Evolutionary conservation across 2,329 filamentous ascomycete genomes (phyloP).

Genomic region (Escovopsis weberi): DNA sequence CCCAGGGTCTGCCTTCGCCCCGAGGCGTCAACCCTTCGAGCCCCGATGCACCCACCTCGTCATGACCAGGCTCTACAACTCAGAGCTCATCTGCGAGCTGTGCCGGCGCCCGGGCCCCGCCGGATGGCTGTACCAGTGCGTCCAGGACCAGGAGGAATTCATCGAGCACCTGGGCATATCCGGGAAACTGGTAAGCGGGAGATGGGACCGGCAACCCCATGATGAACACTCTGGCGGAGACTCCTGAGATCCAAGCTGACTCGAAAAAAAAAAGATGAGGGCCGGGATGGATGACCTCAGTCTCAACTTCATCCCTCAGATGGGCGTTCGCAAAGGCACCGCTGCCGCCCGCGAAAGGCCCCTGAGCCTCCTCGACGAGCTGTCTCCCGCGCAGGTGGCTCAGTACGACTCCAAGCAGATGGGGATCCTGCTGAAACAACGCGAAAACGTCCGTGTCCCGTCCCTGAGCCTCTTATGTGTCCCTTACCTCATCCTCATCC

Average conservation of each 20-base stretch:
- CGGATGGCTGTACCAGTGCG: conserved; percentile 64
- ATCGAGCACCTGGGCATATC: conserved; percentile 16
- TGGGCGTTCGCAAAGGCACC: conserved; percentile 23
- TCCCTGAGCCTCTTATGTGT: no score
- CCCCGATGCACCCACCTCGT: conserved; percentile 49
- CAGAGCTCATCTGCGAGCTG: conserved; percentile 35
- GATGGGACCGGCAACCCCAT: neutral
- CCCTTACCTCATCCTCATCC: no score
- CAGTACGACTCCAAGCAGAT: conserved; percentile 35
- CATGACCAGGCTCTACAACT: conserved; percentile 50
- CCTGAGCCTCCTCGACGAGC: conserved; percentile 31
- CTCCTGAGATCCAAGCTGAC: neutral
- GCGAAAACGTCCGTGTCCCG: conserved; percentile 27
- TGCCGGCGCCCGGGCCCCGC: conserved; percentile 42
- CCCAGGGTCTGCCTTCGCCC: no score
- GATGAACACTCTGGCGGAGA: no score
- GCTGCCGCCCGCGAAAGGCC: conserved; percentile 26
- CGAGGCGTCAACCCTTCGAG: conserved; percentile 11
- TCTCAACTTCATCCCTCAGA: conserved; percentile 14
- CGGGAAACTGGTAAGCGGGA: conserved; percentile 8
- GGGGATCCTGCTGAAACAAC: conserved; percentile 31
- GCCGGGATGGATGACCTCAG: conserved; percentile 23
- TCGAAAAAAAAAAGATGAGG: conserved; percentile 7
- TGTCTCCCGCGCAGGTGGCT: conserved; percentile 25
- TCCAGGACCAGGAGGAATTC: conserved; percentile 42